Evolutionary conservation across 441 rosid species (phyloP).

Genomic region (Macaranga tanarius): DNA sequence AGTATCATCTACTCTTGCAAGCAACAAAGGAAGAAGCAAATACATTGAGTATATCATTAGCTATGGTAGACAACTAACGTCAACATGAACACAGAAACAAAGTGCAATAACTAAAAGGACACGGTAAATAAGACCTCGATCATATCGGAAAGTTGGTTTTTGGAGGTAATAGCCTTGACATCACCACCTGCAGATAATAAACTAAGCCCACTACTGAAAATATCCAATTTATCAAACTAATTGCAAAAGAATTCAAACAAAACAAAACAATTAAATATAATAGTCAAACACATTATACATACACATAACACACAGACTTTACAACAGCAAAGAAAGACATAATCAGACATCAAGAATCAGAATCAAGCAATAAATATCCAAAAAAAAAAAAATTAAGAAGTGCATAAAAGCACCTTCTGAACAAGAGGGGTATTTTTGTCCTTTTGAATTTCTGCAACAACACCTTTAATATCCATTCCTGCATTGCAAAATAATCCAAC

Average conservation of each 20-base stretch:
- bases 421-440: conserved; percentile 81
- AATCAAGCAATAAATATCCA: conserved; percentile 4
- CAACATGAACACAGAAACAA: conserved; percentile 10
- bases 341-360: background rate
- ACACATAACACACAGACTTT: background rate
- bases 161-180: conserved; percentile 67
- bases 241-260: background rate
- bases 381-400: conserved; percentile 20
- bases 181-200: conserved; percentile 75
- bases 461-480: conserved; percentile 98
- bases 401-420: conserved; percentile 60
- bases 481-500: conserved; percentile 39
- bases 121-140: conserved; percentile 62
- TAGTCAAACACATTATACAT: background rate
- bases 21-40: background rate
- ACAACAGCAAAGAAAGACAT: background rate
- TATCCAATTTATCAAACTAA: conserved; percentile 1
- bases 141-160: conserved; percentile 64
- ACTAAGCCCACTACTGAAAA: conserved; percentile 36
- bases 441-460: conserved; percentile 82
- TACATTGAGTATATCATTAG: too few species aligned
- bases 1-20: background rate
- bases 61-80: conserved; percentile 12
- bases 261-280: background rate
- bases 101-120: conserved; percentile 25